Conservation (phyloP, 2,329 filamentous ascomycete species). For the Fusarium sp. region DNA sequence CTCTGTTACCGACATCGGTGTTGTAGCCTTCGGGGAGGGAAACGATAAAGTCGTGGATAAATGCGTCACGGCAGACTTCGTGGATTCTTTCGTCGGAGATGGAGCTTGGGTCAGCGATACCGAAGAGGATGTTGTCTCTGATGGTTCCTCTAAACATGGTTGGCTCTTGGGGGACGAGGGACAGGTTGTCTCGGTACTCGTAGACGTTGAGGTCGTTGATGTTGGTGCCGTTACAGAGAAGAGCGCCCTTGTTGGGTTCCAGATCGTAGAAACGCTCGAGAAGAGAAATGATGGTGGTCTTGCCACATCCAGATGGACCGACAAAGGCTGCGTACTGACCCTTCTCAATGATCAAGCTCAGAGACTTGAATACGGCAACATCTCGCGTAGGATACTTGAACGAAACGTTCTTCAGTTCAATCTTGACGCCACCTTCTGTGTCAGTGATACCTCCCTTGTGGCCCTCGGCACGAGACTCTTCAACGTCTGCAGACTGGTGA, state of each 20-base stretch:
- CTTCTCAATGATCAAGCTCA: slow-evolving; percentile 74
- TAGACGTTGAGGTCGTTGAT: slow-evolving; percentile 69
- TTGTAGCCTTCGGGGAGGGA: slow-evolving; percentile 76
- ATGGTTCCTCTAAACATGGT: slow-evolving; percentile 77
- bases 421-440: slow-evolving; percentile 62
- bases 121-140: slow-evolving; percentile 77
- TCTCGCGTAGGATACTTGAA: slow-evolving; percentile 72
- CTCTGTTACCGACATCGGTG: slow-evolving; percentile 75
- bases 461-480: background rate
- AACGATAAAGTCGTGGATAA: slow-evolving; percentile 77
- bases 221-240: slow-evolving; percentile 72
- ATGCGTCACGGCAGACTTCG: slow-evolving; percentile 70
- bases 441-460: slow-evolving; percentile 48
- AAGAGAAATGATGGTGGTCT: slow-evolving; percentile 76
- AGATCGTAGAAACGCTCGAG: slow-evolving; percentile 78
- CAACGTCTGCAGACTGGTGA: slow-evolving; percentile 10
- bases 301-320: slow-evolving; percentile 77
- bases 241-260: slow-evolving; percentile 63
- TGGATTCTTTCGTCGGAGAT: slow-evolving; percentile 66
- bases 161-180: slow-evolving; percentile 80
- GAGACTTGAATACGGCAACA: slow-evolving; percentile 66
- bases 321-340: slow-evolving; percentile 79
- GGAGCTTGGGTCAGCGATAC: slow-evolving; percentile 63
- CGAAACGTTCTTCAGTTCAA: slow-evolving; percentile 67
- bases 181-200: slow-evolving; percentile 72